Base-by-base conservation (phyloP, 2,329 filamentous ascomycete species). In the Venturia nashicola region DNA sequence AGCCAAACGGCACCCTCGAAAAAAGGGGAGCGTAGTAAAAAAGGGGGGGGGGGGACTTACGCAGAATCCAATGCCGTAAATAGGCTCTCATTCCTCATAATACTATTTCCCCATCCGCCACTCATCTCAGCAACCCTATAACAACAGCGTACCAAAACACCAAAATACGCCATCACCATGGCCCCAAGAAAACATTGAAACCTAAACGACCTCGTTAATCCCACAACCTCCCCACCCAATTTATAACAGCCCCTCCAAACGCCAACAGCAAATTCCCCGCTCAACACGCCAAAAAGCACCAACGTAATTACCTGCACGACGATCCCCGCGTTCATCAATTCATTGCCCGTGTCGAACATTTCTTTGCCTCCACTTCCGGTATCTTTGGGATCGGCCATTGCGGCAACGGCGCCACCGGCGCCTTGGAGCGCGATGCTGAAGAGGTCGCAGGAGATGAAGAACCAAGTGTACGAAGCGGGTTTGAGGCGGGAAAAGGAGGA, bases 1-100 rank as follows among this genome's bases (percentile, higher is more conserved):
- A 39, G 36, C 36, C 36, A 39, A 27, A 27, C 27, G 2, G 2
- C 4, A 27, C 27, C 27, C 27, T n/a, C n/a, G 34, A 39, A 3
- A 39, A 11, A 39, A 11, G 1, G 36, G 36, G 36, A 39, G 5
- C 3, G 36, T 11, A 3, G 5, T 27, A 27, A 39, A 39, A 11
- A 39, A 11, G 3, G 5, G 16, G 11, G 9, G 14, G 16, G 39
- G 12, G 32, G 4, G 1, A 72, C 73, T 71, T 69, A 82, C 79
- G 78, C 77, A 66, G 78, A 76, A 68, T 87, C 84, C 48, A 86
- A 77, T 9, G 82, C 79, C 65, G 85, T 78, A 68, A 86, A 87
- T n/a, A 79, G 80, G 51, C 77, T 75, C 74, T 87, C 77, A 71
- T 86, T 79, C 68, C 84, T 82, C 83, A 87, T 86, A 70, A 86